phyloP scores from a whole-genome alignment of 208 protist species.

The Leptomonas seymouri region DNA sequence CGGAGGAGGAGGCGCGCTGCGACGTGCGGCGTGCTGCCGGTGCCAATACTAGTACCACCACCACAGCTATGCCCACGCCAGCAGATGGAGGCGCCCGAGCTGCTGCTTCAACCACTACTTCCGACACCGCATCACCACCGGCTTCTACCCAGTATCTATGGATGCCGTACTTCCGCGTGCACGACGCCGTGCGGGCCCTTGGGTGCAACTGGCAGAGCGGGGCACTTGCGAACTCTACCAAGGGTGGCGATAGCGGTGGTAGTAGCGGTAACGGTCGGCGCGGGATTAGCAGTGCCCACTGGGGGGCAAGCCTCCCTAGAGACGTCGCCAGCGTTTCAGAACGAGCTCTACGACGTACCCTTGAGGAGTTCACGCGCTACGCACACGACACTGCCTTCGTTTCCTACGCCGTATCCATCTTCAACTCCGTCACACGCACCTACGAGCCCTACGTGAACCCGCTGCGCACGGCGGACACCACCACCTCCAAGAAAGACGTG shows the following conservation, averaged over 20 bases:
- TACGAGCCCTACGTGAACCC: conserved; percentile 17
- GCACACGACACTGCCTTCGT: conserved; percentile 14
- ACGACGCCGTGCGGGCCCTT: background rate
- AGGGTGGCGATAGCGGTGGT: background rate
- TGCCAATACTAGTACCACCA: background rate
- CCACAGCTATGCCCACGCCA: no score
- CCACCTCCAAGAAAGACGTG: no score
- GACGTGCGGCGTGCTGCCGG: background rate
- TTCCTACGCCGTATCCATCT: conserved; percentile 3
- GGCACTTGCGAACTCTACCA: background rate
- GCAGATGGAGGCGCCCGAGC: no score
- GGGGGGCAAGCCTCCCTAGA: background rate
- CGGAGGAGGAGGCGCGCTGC: background rate
- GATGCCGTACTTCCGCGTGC: conserved; percentile 16
- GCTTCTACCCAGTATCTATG: conserved; percentile 7
- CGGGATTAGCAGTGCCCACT: background rate
- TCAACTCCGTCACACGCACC: background rate
- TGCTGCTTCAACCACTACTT: background rate
- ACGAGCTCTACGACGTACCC: conserved; percentile 1
- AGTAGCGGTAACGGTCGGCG: background rate
- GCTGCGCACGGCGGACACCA: background rate
- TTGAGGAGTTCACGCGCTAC: conserved; percentile 20
- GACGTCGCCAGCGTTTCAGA: background rate
- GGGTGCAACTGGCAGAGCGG: conserved; percentile 7
- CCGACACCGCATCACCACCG: background rate